These are phyloP conservation scores for Tetraselmis chui DNA, from an alignment of 139 green algal genomes.

Conservation along the genomic window DNA sequence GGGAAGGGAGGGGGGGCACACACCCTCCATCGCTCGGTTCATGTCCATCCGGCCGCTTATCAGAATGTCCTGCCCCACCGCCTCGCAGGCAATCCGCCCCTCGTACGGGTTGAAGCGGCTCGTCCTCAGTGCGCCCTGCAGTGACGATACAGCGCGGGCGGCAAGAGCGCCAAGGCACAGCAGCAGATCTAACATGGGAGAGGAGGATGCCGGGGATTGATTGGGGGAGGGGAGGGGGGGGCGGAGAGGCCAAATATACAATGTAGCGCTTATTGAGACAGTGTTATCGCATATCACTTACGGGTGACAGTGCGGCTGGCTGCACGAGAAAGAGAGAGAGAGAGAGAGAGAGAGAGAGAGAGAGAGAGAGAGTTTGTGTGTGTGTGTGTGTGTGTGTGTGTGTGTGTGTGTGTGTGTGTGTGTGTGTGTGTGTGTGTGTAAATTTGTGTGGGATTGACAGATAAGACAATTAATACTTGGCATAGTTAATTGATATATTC, in stretches of 20 bases:
- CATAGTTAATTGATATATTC: no score
- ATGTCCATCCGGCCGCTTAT: slow-evolving; percentile 59
- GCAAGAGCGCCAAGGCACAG: neutral
- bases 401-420: no score
- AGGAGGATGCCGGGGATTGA: neutral
- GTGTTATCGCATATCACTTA: no score
- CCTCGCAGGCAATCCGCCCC: slow-evolving; percentile 61
- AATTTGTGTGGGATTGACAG: no score
- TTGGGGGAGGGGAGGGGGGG: no score
- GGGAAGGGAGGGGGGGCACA: slow-evolving; percentile 3
- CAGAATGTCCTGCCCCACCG: slow-evolving; percentile 67
- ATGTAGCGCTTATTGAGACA: slow-evolving; percentile 29
- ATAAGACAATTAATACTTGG: no score
- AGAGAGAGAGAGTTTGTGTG: no score
- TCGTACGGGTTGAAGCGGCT: slow-evolving; percentile 76
- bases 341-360: no score
- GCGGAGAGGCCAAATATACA: slow-evolving; percentile 2
- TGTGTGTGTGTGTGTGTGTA: no score
- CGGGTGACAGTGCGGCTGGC: no score
- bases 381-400: no score
- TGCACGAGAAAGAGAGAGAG: no score
- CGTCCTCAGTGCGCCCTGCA: slow-evolving; percentile 58
- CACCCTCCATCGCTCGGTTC: slow-evolving; percentile 78
- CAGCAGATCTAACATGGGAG: slow-evolving; percentile 10
- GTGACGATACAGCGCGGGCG: neutral